Evolutionary conservation across 2,329 filamentous ascomycete genomes (phyloP).

Genomic region (Alternaria ventricosa): DNA sequence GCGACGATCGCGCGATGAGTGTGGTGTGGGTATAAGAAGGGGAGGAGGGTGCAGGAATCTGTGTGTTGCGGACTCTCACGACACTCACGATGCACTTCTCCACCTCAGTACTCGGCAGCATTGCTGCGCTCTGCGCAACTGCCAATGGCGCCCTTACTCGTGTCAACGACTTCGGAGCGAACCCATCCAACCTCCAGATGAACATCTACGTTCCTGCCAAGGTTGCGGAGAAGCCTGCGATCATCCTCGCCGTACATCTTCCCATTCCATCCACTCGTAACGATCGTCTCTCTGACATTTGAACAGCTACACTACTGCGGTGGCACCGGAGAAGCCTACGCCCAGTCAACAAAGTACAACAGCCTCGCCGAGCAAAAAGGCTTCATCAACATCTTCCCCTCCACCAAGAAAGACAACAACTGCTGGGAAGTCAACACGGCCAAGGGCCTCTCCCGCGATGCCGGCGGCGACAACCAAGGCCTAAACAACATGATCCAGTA

Average conservation of each 20-base stretch:
- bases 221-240: constrained; percentile 55
- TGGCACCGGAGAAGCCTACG: constrained; percentile 48
- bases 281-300: background rate
- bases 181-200: constrained; percentile 58
- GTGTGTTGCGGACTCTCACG: background rate
- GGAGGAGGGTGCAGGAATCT: background rate
- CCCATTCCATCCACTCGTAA: background rate
- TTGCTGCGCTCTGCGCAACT: constrained; percentile 10
- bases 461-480: constrained; percentile 61
- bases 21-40: background rate
- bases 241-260: constrained; percentile 62
- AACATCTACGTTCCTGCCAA: constrained; percentile 58
- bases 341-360: constrained; percentile 21
- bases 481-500: constrained; percentile 67
- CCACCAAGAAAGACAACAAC: constrained; percentile 55
- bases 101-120: background rate
- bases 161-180: constrained; percentile 52
- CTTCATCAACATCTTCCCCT: constrained; percentile 66
- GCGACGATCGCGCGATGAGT: background rate
- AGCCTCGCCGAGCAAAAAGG: constrained; percentile 60
- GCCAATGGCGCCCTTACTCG: constrained; percentile 31
- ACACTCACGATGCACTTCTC: constrained; percentile 15
- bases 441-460: constrained; percentile 61
- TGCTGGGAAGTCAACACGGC: constrained; percentile 67
- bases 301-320: constrained; percentile 36